Base-by-base conservation (phyloP, 2,329 filamentous ascomycete genomes). In the Podosphaera fusca region DNA sequence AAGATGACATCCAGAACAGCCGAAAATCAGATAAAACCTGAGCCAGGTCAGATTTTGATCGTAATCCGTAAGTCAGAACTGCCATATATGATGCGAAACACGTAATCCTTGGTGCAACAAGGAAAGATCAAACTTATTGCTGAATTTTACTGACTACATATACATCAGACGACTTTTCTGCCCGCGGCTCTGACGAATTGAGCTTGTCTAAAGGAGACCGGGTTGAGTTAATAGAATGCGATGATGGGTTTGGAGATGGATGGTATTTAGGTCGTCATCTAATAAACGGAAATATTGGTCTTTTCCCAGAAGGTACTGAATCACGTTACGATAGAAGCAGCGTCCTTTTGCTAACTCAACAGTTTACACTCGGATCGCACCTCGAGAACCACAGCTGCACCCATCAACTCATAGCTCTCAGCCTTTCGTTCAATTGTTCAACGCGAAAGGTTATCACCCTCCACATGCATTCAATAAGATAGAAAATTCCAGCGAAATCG, bases 141-240 rank as follows among this genome's bases (percentile, higher is more conserved):
- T 34, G 9, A 53, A 5, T 34, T 35, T n/a, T 45, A 57, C 63
- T 64, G 51, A 63, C 55, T 14, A 36, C 9, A 57, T 59, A 9
- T 56, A 60, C 55, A 33, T 9, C 53, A 94, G 87, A 98, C 71
- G 88, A 95, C 71, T 96, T 98, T 69, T 75, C 82, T 63, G 89
- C 90, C 58, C 82, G 92, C 63, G 94, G 88, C 69, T 84, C 86
- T 58, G 92, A 98, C 71, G 92, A 98, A 74, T 76, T 98, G 66
- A 94, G 81, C 64, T 75, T 98, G 62, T 75, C 80, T 57, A 94
- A 94, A 67, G 89, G 85, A 64, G 85, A 92, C 65, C 80, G 84
- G 61, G 83, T 94, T 60, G 84, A 90, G 71, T 72, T 94, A 60
- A 79, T 90, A 61, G 86, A 92, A 71, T 78, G 85, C 65, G 86